A percentile compares a stretch with the other conserved stretches of the same genome.
phyloP scores from a whole-genome alignment of 108 stramenopile species.

The Conticribra weissflogii region DNA sequence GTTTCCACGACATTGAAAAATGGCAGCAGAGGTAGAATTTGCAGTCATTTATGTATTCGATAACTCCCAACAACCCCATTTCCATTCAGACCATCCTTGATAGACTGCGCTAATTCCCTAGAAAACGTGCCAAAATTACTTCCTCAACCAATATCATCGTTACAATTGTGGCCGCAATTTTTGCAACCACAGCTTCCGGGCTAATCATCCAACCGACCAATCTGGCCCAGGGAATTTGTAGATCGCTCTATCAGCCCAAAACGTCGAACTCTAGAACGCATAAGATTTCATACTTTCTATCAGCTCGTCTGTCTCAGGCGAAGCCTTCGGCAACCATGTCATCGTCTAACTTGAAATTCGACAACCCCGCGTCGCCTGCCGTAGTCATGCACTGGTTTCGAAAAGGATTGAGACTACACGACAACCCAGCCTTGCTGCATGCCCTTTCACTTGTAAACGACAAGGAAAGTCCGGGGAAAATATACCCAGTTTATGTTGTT shows the following conservation, averaged over 20 bases:
- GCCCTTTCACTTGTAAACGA: conserved; percentile 39
- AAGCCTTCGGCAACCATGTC: conserved; percentile 3
- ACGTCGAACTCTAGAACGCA: neutral
- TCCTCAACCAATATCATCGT: neutral
- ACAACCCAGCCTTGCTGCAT: conserved; percentile 88
- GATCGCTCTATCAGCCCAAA: neutral
- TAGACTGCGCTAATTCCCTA: neutral
- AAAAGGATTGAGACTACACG: conserved; percentile 92
- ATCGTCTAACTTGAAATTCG: conserved; percentile 1
- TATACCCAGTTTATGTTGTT: conserved; percentile 79
- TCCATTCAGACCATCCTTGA: neutral
- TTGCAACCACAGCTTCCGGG: neutral
- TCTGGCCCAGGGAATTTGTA: neutral
- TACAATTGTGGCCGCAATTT: neutral
- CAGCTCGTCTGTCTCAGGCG: neutral
- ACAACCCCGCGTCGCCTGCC: neutral
- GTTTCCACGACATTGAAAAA: no score
- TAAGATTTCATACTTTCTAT: neutral
- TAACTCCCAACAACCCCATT: neutral
- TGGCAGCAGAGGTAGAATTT: no score
- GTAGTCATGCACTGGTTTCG: conserved; percentile 88
- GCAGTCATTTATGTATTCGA: no score
- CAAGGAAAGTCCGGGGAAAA: neutral
- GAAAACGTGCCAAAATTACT: neutral
- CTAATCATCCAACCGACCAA: neutral